Conservation (phyloP, 2,329 filamentous ascomycete species). For the Cordyceps cicadae region DNA sequence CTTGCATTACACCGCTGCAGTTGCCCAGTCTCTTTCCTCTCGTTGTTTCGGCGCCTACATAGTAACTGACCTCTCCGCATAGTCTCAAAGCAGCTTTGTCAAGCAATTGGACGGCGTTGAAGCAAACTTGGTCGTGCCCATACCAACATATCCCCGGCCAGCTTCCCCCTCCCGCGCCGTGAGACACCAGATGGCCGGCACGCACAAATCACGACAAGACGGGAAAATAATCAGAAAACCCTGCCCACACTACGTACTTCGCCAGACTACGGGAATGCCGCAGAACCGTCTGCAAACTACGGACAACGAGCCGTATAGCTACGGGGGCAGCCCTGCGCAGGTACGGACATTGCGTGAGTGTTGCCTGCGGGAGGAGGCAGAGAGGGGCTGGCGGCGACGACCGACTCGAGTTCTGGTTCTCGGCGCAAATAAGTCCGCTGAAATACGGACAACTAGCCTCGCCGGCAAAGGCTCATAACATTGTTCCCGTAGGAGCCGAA, state of each 20-base stretch:
- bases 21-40: not conserved
- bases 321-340: not conserved
- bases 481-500: not conserved
- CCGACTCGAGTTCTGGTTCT: not conserved
- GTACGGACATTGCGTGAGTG: not conserved
- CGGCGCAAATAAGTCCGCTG: not conserved
- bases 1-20: too few relatives aligned
- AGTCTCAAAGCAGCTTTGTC: not conserved
- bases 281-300: not conserved
- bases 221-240: not conserved
- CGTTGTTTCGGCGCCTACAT: not conserved
- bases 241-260: not conserved
- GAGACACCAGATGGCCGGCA: not conserved
- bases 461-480: not conserved
- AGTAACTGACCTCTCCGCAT: not conserved
- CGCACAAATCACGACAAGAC: not conserved
- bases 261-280: not conserved
- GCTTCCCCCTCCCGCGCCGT: not conserved
- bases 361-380: too few relatives aligned
- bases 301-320: not conserved
- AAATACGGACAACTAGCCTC: not conserved
- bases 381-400: not conserved
- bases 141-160: not conserved
- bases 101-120: not conserved
- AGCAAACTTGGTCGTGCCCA: too few relatives aligned